phyloP scores from a whole-genome alignment of 345 rosid species.

The Rhizophora mangle region DNA sequence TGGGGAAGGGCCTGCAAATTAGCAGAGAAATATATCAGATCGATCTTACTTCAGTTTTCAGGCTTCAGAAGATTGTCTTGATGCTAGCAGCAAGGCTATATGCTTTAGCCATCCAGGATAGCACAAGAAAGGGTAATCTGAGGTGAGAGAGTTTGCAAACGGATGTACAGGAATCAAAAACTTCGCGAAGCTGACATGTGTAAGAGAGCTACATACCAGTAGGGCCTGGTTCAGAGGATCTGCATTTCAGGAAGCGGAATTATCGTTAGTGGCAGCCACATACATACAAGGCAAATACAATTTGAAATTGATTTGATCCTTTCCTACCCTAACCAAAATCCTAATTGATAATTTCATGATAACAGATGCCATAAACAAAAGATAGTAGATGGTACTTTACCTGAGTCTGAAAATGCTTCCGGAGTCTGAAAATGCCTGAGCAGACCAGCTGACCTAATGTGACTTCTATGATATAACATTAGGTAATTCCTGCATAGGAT shows the following conservation, averaged over 20 bases:
- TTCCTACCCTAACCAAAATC: not conserved
- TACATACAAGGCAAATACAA: not conserved
- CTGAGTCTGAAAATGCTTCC: too few relatives aligned
- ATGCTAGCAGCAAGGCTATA: too few relatives aligned
- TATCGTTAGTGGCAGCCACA: not conserved
- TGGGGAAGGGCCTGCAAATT: constrained; percentile 45
- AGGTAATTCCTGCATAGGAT: too few relatives aligned
- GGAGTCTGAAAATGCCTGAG: too few relatives aligned
- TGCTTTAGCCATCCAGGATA: too few relatives aligned
- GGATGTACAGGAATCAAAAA: not conserved
- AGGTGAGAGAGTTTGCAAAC: not conserved
- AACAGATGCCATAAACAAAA: not conserved
- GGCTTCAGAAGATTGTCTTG: too few relatives aligned
- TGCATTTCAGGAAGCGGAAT: constrained; percentile 35
- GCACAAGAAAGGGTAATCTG: not conserved
- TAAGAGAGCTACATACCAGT: constrained; percentile 44
- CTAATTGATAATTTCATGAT: not conserved
- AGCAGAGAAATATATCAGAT: constrained; percentile 16
- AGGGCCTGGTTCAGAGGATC: constrained; percentile 66
- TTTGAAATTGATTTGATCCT: not conserved
- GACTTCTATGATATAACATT: too few relatives aligned
- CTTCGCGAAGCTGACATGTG: not conserved
- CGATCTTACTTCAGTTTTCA: constrained; percentile 2
- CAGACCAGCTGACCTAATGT: too few relatives aligned
- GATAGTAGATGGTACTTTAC: too few relatives aligned